Evolutionary conservation across 2,329 filamentous ascomycete genomes (phyloP).

Genomic region (Aspergillus calidoustus): DNA sequence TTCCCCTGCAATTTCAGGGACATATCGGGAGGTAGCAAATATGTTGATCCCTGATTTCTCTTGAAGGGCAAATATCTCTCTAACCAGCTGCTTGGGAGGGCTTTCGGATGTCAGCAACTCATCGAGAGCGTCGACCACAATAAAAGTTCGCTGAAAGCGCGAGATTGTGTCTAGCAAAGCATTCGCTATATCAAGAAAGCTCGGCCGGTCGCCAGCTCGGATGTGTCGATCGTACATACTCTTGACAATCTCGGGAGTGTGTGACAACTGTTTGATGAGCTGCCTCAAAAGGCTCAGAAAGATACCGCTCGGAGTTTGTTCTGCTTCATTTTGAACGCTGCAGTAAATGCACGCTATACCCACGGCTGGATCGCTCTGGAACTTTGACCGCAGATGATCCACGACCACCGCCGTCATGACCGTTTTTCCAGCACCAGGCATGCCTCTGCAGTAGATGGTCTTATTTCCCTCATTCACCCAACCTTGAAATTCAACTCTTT

Average conservation of each 20-base stretch:
- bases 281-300: constrained; percentile 46
- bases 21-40: constrained; percentile 39
- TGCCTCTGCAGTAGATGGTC: constrained; percentile 47
- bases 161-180: constrained; percentile 2
- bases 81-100: constrained; percentile 23
- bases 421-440: constrained; percentile 19
- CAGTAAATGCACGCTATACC: constrained; percentile 53
- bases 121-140: constrained; percentile 38
- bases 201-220: constrained; percentile 19
- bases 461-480: constrained; percentile 23
- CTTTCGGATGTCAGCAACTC: constrained; percentile 26
- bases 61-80: constrained; percentile 28
- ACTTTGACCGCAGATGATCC: constrained; percentile 41
- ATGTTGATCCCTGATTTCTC: constrained; percentile 25
- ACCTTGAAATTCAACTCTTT: constrained; percentile 15
- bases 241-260: neutral
- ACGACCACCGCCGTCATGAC: constrained; percentile 28
- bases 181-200: neutral
- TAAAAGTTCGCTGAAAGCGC: constrained; percentile 19
- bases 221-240: constrained; percentile 7
- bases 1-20: constrained; percentile 29
- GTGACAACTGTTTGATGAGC: constrained; percentile 24
- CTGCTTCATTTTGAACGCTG: constrained; percentile 40
- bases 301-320: constrained; percentile 43
- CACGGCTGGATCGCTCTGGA: constrained; percentile 25